Evolutionary conservation across 352 stramenopile species (phyloP).

Genomic region (Globisporangium acanthophoron): DNA sequence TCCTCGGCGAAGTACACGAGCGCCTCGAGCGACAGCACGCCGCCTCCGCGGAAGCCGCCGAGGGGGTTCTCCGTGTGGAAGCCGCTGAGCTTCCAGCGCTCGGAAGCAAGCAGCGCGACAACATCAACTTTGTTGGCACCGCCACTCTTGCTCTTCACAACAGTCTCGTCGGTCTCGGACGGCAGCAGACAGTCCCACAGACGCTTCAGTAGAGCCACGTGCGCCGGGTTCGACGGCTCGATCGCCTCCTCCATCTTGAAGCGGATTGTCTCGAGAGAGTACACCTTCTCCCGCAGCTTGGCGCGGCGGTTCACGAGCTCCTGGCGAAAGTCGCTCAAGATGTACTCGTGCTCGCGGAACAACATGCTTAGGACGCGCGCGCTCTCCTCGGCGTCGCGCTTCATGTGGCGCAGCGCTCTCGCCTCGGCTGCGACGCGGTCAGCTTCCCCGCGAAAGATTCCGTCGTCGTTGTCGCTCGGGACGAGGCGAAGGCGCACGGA

Average conservation of each 20-base stretch:
- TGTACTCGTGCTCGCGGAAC: constrained; percentile 46
- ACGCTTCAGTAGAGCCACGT: constrained; percentile 56
- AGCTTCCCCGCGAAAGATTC: constrained; percentile 28
- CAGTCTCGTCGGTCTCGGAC: constrained; percentile 16
- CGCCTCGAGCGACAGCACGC: constrained; percentile 65
- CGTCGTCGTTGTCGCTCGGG: constrained; percentile 29
- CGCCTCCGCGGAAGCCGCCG: constrained; percentile 70
- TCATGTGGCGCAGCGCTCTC: constrained; percentile 43
- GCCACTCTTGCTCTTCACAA: constrained; percentile 13
- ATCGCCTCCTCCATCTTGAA: constrained; percentile 70
- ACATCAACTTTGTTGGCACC: constrained; percentile 31
- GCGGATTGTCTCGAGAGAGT: constrained; percentile 52
- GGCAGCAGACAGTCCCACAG: constrained; percentile 62
- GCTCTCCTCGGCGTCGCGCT: constrained; percentile 58
- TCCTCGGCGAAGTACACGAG: constrained; percentile 73
- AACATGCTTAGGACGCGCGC: constrained; percentile 61
- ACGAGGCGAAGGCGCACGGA: constrained; percentile 52
- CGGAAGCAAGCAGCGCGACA: constrained; percentile 44
- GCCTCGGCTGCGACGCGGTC: constrained; percentile 29
- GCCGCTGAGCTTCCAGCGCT: constrained; percentile 60
- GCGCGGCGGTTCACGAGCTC: constrained; percentile 42
- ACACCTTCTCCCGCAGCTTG: constrained; percentile 61
- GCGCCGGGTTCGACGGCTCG: constrained; percentile 40
- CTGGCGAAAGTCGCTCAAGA: constrained; percentile 55
- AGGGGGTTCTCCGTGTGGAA: constrained; percentile 81